phyloP scores from a whole-genome alignment of 129 eudicot genomes.

The Sambucus nigra region DNA sequence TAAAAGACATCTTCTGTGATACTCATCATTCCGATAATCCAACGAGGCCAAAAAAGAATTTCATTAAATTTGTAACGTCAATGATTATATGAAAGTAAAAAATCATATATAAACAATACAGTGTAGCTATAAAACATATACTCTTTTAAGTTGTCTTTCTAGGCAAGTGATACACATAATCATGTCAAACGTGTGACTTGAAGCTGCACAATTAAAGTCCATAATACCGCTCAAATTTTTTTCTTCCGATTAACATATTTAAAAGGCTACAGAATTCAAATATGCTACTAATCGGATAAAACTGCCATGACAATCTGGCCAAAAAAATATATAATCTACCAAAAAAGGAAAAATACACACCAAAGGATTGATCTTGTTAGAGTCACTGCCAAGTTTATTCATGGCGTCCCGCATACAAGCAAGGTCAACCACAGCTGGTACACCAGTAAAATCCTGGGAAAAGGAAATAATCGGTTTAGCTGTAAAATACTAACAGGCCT shows the following conservation, averaged over 20 bases:
- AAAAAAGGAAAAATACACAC: conserved; percentile 27
- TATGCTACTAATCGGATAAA: no score
- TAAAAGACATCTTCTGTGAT: not conserved
- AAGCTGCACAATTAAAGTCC: no score
- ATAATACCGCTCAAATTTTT: not conserved
- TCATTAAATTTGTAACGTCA: not conserved
- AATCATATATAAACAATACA: not conserved
- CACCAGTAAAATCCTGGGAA: conserved; percentile 97
- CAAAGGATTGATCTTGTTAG: conserved; percentile 94
- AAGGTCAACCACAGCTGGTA: conserved; percentile 96
- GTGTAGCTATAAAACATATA: not conserved
- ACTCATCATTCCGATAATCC: no score
- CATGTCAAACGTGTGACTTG: not conserved
- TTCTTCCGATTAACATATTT: not conserved
- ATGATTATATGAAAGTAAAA: not conserved
- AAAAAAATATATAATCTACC: not conserved
- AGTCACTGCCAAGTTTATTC: conserved; percentile 87
- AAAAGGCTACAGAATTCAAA: not conserved
- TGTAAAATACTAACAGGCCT: not conserved
- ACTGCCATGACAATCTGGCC: no score
- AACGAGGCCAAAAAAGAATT: not conserved
- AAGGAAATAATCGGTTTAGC: conserved; percentile 3
- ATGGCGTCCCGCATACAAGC: conserved; percentile 99
- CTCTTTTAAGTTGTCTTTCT: not conserved
- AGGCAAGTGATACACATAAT: not conserved